A percentile compares a stretch with the other conserved stretches of the same genome.
phyloP scores from a whole-genome alignment of 2,329 filamentous ascomycete genomes.

The Pseudogymnoascus sp. region DNA sequence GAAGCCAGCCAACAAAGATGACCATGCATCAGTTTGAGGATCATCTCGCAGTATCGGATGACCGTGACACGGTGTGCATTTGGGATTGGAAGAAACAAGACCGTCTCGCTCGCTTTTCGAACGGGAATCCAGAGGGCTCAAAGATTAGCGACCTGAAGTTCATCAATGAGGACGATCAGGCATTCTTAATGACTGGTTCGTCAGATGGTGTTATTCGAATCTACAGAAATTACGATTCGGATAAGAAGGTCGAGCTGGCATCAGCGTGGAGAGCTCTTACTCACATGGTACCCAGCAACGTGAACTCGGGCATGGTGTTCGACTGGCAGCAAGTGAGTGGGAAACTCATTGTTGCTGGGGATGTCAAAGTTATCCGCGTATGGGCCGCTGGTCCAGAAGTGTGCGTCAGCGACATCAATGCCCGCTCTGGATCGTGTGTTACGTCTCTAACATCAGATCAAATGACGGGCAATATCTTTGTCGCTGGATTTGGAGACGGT shows the following conservation, averaged over 20 bases:
- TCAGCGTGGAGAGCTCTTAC: constrained; percentile 87
- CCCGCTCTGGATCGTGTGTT: constrained; percentile 88
- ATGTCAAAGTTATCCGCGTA: constrained; percentile 89
- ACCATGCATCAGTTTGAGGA: constrained; percentile 97
- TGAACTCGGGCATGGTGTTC: constrained; percentile 92
- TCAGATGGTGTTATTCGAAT: constrained; percentile 92
- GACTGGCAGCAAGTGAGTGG: constrained; percentile 99
- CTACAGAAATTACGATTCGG: constrained; percentile 83
- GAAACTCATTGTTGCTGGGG: constrained; percentile 87
- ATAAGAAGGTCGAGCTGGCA: constrained; percentile 71
- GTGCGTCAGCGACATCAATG: constrained; percentile 88
- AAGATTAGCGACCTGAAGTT: constrained; percentile 93
- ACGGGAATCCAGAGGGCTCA: constrained; percentile 85
- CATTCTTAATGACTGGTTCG: constrained; percentile 87
- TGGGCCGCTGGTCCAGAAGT: constrained; percentile 95
- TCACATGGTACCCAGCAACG: constrained; percentile 87
- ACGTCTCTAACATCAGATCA: constrained; percentile 95
- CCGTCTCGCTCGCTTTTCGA: constrained; percentile 78
- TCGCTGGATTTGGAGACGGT: constrained; percentile 93
- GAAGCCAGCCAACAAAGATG: constrained; percentile 84
- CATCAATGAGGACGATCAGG: constrained; percentile 97
- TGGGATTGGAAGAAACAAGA: constrained; percentile 86
- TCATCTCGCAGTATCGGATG: constrained; percentile 87
- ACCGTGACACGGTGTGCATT: constrained; percentile 79
- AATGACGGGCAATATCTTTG: constrained; percentile 93